Base-by-base conservation (phyloP, 176 grass and related monocot species). In the Oropetium thomaeum region DNA sequence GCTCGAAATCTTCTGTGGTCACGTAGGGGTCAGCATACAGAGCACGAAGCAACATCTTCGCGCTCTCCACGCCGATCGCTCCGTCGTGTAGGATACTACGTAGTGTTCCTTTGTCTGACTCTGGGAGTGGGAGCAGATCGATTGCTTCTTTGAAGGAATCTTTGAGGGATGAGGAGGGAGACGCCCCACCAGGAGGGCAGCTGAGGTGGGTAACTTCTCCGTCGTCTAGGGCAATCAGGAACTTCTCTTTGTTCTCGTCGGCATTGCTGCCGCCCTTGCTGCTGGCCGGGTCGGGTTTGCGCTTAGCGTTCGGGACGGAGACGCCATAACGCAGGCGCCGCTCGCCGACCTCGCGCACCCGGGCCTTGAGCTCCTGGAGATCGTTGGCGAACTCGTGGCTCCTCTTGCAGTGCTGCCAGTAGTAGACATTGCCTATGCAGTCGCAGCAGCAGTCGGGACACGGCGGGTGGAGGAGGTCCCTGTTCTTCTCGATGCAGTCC, bases 401-500 rank as follows among this genome's bases (percentile, higher is more conserved):
- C 51, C n/a, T 20, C 51, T 4, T 54, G 2, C 3, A 4, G 2
- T 3, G n/a, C n/a, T n/a, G n/a, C n/a, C n/a, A n/a, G n/a, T n/a
- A n/a, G n/a, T n/a, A n/a, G n/a, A n/a, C n/a, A n/a, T n/a, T n/a
- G n/a, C n/a, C n/a, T n/a, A n/a, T n/a, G 2, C 0, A 2, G 8
- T n/a, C 52, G 5, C 31, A 1, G 35, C 5, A 3, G 31, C 40
- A 2, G 3, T 0, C 22, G 13, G n/a, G n/a, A n/a, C 1, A 12
- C 13, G 30, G 7, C 29, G 54, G 38, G 3, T 0, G 1, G 10
- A 69, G 8, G 54, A 62, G 25, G 1, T 3, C 53, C 5, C 0
- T 0, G 65, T 83, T 77, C 42, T 22, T 23, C 25, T 70, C 32
- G 65, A 83, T 40, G 81, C 65, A 77, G 72, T 83, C 81, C 23